Evolutionary conservation across 2,329 filamentous ascomycete genomes (phyloP), one percentile per base, ranked within the genome.

Genomic region (Fusarium transvaalense): DNA sequence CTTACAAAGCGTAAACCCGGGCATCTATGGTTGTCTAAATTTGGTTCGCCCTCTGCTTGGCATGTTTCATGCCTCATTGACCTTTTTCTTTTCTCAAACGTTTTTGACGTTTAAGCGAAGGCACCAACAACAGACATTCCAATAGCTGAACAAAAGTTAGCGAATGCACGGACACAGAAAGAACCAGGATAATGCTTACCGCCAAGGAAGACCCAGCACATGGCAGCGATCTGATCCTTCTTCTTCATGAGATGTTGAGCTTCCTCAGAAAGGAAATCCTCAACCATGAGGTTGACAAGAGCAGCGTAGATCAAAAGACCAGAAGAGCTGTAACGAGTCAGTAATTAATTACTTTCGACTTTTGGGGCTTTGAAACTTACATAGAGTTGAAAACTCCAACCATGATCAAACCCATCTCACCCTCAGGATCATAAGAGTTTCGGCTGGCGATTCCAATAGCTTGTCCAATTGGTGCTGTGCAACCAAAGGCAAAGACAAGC

Each of bases 301-400:
- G 88, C 86, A 39, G 87, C 87, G 71, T 89, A 90, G 52, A 89
- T 84, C 9, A 89, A 76, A 29, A 89, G 81, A 74, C 87, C 88
- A 27, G 84, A 88, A 2, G 87, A 89, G 54, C 84, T 86, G 48
- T 15, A 1, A 13, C 2, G 8, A 8, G 45, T 71, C n/a, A 68
- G 62, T 12, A 2, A 10, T 9, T n/a, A n/a, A n/a, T n/a, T n/a
- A n/a, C n/a, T n/a, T n/a, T n/a, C n/a, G n/a, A n/a, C n/a, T n/a
- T n/a, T n/a, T n/a, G n/a, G n/a, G n/a, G n/a, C n/a, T n/a, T n/a
- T n/a, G n/a, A n/a, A 78, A 31, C 83, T 78, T 76, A 86, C 82
- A 91, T 89, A 27, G 88, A 87, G 71, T 91, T 91, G 77, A 90
- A 90, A 1, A 88, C 76, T 45, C 88, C 88, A 13, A 90, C 88